Conservation (phyloP, 192 early-diverging fungal species). For the Backusella luteola region DNA sequence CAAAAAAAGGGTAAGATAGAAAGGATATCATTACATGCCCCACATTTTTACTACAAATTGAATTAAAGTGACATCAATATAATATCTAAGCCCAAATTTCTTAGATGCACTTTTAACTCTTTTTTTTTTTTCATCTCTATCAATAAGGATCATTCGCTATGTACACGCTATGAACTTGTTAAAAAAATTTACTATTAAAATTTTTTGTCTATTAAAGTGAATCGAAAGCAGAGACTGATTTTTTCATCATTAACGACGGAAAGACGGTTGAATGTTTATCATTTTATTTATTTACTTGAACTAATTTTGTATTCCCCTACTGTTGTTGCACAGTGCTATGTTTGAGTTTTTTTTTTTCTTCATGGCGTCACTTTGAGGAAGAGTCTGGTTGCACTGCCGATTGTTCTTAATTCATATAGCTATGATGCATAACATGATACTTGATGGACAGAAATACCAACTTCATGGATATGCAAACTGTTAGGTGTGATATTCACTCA, state of each 20-base stretch:
- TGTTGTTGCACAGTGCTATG: background rate
- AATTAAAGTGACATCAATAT: too few species aligned
- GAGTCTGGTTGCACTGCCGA: background rate
- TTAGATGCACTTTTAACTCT: too few species aligned
- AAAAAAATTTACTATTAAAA: background rate
- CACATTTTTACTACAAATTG: too few species aligned
- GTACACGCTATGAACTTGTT: background rate
- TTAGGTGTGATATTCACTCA: background rate
- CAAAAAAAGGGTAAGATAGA: too few species aligned
- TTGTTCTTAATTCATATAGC: background rate
- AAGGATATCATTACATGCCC: too few species aligned
- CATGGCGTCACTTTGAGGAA: background rate
- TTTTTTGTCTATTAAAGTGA: background rate
- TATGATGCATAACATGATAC: background rate
- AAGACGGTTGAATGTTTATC: background rate
- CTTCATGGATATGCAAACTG: background rate
- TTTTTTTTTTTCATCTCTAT: too few species aligned
- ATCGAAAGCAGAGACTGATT: background rate
- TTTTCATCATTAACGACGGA: background rate
- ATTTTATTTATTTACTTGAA: background rate
- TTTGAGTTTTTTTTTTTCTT: background rate
- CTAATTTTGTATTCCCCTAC: background rate
- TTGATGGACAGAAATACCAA: too few species aligned
- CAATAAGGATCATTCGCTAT: too few species aligned
- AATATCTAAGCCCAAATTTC: too few species aligned